Percentiles rank a stretch among this genome's conserved stretches.
phyloP scores from a whole-genome alignment of 768 basidiomycete species.

The Auricularia sp. region DNA sequence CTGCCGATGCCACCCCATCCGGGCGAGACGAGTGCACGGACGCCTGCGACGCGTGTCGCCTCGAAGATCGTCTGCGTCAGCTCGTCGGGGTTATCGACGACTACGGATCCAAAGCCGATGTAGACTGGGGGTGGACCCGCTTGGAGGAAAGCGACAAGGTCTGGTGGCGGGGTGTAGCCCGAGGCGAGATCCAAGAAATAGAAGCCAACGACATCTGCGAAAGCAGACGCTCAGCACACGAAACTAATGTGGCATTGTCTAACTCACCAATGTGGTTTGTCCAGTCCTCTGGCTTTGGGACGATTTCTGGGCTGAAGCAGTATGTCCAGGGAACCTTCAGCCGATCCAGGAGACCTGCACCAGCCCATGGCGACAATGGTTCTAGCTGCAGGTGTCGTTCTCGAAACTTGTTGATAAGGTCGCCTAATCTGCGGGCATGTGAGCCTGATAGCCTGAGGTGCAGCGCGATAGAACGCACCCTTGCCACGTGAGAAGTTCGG shows the following conservation, averaged over 20 bases:
- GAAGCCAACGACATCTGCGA: slow-evolving; percentile 20
- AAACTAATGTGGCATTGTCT: neutral
- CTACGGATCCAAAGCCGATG: slow-evolving; percentile 56
- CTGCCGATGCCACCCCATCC: slow-evolving; percentile 62
- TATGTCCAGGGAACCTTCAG: slow-evolving; percentile 54
- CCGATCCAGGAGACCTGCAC: slow-evolving; percentile 40
- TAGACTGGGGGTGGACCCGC: slow-evolving; percentile 46
- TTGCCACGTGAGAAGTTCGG: slow-evolving; percentile 51
- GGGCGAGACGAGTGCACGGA: slow-evolving; percentile 50
- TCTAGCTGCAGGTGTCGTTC: slow-evolving; percentile 36
- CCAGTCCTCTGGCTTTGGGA: slow-evolving; percentile 56
- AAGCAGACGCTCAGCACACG: too few relatives aligned
- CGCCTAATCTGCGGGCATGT: slow-evolving; percentile 35
- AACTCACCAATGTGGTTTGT: slow-evolving; percentile 44
- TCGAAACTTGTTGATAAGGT: slow-evolving; percentile 50
- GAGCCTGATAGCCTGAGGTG: neutral
- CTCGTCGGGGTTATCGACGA: slow-evolving; percentile 41
- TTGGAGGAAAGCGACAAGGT: slow-evolving; percentile 37
- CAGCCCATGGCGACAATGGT: slow-evolving; percentile 37
- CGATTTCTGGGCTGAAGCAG: slow-evolving; percentile 47
- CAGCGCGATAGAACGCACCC: slow-evolving; percentile 27
- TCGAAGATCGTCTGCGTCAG: slow-evolving; percentile 52
- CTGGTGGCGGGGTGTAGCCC: slow-evolving; percentile 34
- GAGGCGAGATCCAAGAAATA: slow-evolving; percentile 48
- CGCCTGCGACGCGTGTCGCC: slow-evolving; percentile 42